Conservation (phyloP, 2,329 filamentous ascomycete species). For the Thielaviopsis ethacetica region DNA sequence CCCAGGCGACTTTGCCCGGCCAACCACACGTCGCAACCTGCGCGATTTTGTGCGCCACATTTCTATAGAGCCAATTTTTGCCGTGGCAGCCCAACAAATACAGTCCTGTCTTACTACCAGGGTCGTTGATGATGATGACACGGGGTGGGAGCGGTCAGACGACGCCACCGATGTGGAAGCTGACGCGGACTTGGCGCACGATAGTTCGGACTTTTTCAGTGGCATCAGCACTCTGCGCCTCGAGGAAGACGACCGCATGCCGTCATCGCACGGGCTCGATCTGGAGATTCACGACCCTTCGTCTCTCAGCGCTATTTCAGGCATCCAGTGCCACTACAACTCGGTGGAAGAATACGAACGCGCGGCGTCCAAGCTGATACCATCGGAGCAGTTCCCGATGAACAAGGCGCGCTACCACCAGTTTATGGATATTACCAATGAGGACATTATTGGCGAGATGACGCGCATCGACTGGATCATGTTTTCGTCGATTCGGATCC, state of each 20-base stretch:
- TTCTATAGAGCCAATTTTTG: conserved; percentile 65
- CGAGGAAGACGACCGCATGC: conserved; percentile 23
- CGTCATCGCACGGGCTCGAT: conserved; percentile 13
- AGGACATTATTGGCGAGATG: conserved; percentile 77
- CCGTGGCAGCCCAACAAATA: conserved; percentile 74
- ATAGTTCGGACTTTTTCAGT: conserved; percentile 24
- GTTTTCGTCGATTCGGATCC: conserved; percentile 86
- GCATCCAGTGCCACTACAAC: conserved; percentile 30
- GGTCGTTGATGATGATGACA: conserved; percentile 76
- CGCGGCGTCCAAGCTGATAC: conserved; percentile 56
- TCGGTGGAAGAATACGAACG: conserved; percentile 66
- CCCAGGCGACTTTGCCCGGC: conserved; percentile 80
- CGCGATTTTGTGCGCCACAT: conserved; percentile 60
- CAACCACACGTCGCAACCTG: conserved; percentile 53
- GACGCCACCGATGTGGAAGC: conserved; percentile 24
- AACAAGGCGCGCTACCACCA: conserved; percentile 79
- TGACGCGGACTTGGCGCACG: conserved; percentile 18
- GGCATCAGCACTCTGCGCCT: conserved; percentile 31
- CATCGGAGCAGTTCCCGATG: conserved; percentile 51
- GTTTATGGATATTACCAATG: conserved; percentile 74
- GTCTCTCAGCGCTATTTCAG: conserved; percentile 5
- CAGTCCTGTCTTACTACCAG: conserved; percentile 54
- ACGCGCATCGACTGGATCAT: conserved; percentile 97
- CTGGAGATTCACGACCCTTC: conserved; percentile 10
- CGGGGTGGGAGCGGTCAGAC: conserved; percentile 78